Percentiles rank a stretch among this genome's conserved stretches.
Conservation (phyloP, 1,139 yeast genomes). For the Yamadazyma kanchanaburiensis region DNA sequence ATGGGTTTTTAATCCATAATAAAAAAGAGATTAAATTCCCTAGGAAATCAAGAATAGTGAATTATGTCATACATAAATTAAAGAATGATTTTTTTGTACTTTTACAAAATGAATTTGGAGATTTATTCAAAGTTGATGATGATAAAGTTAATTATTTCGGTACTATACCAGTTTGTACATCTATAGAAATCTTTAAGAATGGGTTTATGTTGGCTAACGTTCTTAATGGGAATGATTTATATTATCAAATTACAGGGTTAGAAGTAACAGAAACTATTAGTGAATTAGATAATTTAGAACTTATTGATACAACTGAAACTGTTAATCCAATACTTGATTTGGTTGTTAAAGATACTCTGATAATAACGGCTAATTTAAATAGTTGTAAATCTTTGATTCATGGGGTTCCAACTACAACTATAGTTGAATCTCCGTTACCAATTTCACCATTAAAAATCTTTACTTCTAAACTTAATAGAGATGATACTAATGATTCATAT, state of each 20-base stretch:
- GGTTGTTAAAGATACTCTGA: constrained; percentile 34
- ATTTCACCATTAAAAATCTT: constrained; percentile 56
- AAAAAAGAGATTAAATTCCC: constrained; percentile 23
- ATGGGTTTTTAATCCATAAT: constrained; percentile 26
- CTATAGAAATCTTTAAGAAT: constrained; percentile 60
- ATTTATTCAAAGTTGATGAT: constrained; percentile 60
- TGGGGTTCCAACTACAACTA: constrained; percentile 57
- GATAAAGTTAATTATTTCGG: constrained; percentile 58
- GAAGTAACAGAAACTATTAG: constrained; percentile 48
- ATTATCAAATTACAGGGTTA: constrained; percentile 75
- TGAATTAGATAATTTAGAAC: constrained; percentile 53
- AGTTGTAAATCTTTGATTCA: constrained; percentile 45
- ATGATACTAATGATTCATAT: constrained; percentile 56
- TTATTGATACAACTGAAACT: constrained; percentile 51
- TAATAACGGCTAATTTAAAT: constrained; percentile 16
- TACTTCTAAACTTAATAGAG: constrained; percentile 48
- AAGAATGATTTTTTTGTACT: constrained; percentile 67
- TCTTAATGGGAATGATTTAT: constrained; percentile 56
- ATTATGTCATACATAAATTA: constrained; percentile 63
- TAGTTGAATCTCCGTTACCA: constrained; percentile 75
- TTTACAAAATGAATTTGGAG: constrained; percentile 71
- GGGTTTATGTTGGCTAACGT: constrained; percentile 75
- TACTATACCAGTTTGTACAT: constrained; percentile 57
- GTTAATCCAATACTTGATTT: constrained; percentile 60
- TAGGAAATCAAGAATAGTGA: constrained; percentile 31